These are phyloP conservation scores for Claviceps humidiphila DNA, from an alignment of 2,329 filamentous ascomycete species.

Conservation along the genomic window DNA sequence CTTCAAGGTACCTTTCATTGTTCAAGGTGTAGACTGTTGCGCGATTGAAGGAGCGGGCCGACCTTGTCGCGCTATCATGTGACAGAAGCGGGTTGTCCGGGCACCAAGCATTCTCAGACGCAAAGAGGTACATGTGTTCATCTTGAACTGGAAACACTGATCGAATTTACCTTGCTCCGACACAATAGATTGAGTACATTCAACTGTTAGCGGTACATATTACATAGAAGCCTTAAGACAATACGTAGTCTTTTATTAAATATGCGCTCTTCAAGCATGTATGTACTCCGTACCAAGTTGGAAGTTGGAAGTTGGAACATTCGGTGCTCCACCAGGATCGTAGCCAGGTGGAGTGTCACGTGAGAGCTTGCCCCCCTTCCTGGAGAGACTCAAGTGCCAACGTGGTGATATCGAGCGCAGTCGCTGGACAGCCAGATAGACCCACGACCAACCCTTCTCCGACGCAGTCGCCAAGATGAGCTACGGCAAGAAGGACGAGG, in stretches of 20 bases:
- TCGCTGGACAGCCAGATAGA: conserved; percentile 20
- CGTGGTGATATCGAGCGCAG: conserved; percentile 23
- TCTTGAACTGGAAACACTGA: no score
- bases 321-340: not conserved
- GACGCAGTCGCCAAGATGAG: conserved; percentile 54
- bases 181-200: no score
- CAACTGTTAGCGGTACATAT: no score
- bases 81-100: not conserved
- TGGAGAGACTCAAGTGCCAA: conserved; percentile 21
- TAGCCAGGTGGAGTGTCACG: conserved; percentile 18
- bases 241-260: no score
- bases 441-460: conserved; percentile 17
- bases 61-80: conserved; percentile 3
- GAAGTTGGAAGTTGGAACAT: no score
- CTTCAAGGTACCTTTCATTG: not conserved
- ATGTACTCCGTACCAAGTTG: no score
- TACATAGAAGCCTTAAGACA: no score
- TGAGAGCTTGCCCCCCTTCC: conserved; percentile 18
- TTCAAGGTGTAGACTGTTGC: not conserved
- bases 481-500: conserved; percentile 99
- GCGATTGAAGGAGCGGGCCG: not conserved
- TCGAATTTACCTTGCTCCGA: no score
- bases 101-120: no score
- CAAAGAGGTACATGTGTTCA: no score
- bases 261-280: no score